phyloP scores from a whole-genome alignment of 352 stramenopile species.

The Phytophthora ohioensis region DNA sequence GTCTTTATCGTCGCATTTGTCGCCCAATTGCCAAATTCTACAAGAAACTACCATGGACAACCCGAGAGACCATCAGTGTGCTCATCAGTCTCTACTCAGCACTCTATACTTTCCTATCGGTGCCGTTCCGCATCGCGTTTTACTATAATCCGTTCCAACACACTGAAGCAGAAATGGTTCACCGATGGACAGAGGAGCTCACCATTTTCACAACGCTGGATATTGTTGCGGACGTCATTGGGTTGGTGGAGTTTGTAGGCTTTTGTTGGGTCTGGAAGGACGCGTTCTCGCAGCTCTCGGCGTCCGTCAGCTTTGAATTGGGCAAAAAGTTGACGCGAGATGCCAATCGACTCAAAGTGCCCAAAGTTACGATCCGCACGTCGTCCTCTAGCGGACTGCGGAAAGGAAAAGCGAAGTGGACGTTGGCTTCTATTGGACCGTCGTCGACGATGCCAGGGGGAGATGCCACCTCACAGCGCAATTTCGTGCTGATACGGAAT shows the following conservation, averaged over 20 bases:
- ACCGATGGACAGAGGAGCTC: constrained; percentile 30
- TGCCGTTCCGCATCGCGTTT: constrained; percentile 38
- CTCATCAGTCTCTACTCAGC: constrained; percentile 19
- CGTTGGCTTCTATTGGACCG: constrained; percentile 29
- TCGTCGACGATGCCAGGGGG: constrained; percentile 17
- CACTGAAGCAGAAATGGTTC: constrained; percentile 1
- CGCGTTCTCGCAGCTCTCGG: constrained; percentile 32
- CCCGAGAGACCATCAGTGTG: constrained; percentile 25
- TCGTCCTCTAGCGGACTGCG: constrained; percentile 6
- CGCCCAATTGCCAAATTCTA: constrained; percentile 20
- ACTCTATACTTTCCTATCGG: constrained; percentile 36
- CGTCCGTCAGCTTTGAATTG: constrained; percentile 34
- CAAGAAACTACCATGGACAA: constrained; percentile 33
- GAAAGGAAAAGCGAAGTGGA: constrained; percentile 35
- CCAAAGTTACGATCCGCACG: neutral
- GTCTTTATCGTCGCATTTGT: constrained; percentile 11
- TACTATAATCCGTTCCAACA: constrained; percentile 35
- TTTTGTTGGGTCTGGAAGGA: constrained; percentile 37
- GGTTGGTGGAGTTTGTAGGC: constrained; percentile 21
- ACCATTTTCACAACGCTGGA: constrained; percentile 27
- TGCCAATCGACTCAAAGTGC: constrained; percentile 32
- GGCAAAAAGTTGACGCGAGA: constrained; percentile 37
- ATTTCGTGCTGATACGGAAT: constrained; percentile 28
- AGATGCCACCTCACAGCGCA: constrained; percentile 4
- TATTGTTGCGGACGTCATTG: constrained; percentile 31